phyloP scores from a whole-genome alignment of 1,139 yeast genomes.

The Suzukiozyma palmioleophila region DNA sequence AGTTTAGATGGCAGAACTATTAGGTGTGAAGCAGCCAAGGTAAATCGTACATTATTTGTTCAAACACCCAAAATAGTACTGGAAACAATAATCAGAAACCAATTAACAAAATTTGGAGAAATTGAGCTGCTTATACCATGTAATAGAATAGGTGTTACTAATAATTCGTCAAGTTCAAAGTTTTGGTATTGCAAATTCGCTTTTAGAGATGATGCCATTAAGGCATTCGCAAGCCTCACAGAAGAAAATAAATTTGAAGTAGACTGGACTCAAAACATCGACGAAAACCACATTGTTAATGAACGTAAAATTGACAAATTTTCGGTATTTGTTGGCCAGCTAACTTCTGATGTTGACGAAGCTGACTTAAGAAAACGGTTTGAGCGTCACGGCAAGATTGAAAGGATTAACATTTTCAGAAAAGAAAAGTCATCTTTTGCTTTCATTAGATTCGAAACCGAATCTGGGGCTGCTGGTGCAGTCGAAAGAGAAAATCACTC shows the following conservation, averaged over 20 bases:
- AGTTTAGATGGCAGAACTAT: conserved; percentile 68
- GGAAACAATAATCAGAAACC: conserved; percentile 29
- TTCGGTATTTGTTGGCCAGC: conserved; percentile 75
- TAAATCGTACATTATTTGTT: conserved; percentile 75
- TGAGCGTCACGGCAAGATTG: conserved; percentile 62
- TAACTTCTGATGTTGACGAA: conserved; percentile 51
- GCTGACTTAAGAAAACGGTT: conserved; percentile 55
- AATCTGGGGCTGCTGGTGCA: conserved; percentile 77
- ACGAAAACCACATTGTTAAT: conserved; percentile 14
- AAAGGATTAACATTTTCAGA: conserved; percentile 47
- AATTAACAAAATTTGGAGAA: conserved; percentile 60
- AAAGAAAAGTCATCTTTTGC: conserved; percentile 60
- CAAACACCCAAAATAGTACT: conserved; percentile 23
- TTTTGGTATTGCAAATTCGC: conserved; percentile 82
- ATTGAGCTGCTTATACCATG: conserved; percentile 63
- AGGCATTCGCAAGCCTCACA: conserved; percentile 72
- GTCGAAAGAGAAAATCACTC: conserved; percentile 81
- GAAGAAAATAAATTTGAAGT: conserved; percentile 51
- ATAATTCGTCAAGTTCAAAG: conserved; percentile 16
- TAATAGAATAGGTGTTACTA: conserved; percentile 20
- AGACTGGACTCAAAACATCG: conserved; percentile 85
- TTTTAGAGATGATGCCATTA: conserved; percentile 85
- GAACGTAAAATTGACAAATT: conserved; percentile 51
- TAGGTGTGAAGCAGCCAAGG: conserved; percentile 88
- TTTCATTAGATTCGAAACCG: conserved; percentile 59